Base-by-base conservation (phyloP, 148 eudicot species). In the Rhododendron henanense region DNA sequence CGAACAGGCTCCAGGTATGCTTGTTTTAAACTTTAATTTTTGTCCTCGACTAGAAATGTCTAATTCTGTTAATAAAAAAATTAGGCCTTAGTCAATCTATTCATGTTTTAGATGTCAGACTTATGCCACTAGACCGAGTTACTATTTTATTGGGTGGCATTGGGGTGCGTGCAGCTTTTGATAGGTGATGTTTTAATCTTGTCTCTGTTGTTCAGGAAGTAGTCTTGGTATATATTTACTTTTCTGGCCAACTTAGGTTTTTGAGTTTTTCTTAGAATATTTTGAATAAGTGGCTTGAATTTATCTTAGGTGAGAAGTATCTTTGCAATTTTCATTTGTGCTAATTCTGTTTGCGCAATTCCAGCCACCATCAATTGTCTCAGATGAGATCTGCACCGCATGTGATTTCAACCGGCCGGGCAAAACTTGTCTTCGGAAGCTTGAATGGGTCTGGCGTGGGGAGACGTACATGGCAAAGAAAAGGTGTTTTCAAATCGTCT, bases 361-460 rank as follows among this genome's bases (percentile, higher is more conserved):
- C 67, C 92, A 97, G 99, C 99, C 99, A 73, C 92, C 99, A 50
- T 97, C 99, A 81, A 95, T 97, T 85, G 99, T 97, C 73, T 89
- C 98, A 73, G 99, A 97, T 88, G 99, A 97, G 90, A 92, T 92
- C 51, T 97, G 99, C 88, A 97, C 99, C 84, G 99, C 99, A 80
- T 97, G 99, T 85, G 98, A 97, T 90, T 97, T 95, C 84, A 97
- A 97, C 85, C 98, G 99, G 74, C 98, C 99, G 48, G 99, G 98
- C 28, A 97, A 95, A 93, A 93, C 91, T 81, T 97, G 99, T 93
- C 98, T 97, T 69, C 88, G 99, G 85, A 95, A 92, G 90, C 98
- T 97, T 91, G 99, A 97, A 92, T 97, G 99, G 99, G 99, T 97
- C 83, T 97, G 99, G 99, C 98, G 99, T 78, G 99, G 99, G 82